Percentiles rank a stretch among this genome's conserved stretches.
phyloP scores from a whole-genome alignment of 257 asterid genomes.

The Solanum tacnaense region DNA sequence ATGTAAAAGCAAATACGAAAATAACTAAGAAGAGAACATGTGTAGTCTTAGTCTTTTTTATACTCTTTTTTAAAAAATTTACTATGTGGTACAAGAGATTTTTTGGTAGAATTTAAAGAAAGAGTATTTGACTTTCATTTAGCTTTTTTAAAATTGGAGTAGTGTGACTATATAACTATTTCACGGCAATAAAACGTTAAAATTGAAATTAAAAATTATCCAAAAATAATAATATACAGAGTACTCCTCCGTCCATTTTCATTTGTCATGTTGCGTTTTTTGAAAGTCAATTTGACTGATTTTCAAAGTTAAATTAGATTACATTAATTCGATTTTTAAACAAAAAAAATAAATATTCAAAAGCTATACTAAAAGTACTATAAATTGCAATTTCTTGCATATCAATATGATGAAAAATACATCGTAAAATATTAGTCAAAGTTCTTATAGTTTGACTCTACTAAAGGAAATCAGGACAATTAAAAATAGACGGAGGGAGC shows the following conservation, averaged over 20 bases:
- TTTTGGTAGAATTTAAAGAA: background rate
- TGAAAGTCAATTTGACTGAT: too few species aligned
- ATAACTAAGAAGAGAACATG: background rate
- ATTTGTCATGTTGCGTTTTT: too few species aligned
- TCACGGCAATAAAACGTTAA: background rate
- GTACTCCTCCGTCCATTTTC: too few species aligned
- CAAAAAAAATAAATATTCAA: too few species aligned
- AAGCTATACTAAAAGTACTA: too few species aligned
- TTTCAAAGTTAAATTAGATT: too few species aligned
- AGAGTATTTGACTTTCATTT: background rate
- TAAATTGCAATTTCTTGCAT: too few species aligned
- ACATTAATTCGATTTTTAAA: too few species aligned
- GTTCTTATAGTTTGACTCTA: accelerated
- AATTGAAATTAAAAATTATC: background rate
- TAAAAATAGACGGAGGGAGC: accelerated
- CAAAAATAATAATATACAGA: background rate
- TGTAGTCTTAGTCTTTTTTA: too few species aligned
- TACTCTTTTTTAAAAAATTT: background rate
- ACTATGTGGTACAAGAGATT: background rate
- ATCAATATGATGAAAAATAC: too few species aligned
- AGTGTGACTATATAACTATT: background rate
- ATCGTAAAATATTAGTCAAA: accelerated
- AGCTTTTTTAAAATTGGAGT: too few species aligned
- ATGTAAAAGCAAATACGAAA: background rate
- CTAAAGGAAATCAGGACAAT: accelerated